Percentiles rank a stretch among this genome's conserved stretches.
These are phyloP conservation scores for Zygosaccharomyces sapae DNA, from an alignment of 1,139 yeast species.

Conservation along the genomic window DNA sequence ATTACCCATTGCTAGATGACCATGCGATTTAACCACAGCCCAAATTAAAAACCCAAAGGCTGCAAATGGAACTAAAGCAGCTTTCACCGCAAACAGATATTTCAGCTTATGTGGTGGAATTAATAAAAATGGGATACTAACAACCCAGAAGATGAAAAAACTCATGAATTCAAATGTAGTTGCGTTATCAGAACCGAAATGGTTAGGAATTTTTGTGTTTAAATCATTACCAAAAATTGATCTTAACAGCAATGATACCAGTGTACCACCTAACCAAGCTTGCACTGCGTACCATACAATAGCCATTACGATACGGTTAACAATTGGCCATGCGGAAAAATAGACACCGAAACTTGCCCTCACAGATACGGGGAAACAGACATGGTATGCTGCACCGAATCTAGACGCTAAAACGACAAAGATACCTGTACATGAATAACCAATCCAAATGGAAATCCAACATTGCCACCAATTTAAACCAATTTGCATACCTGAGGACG, in stretches of 20 bases:
- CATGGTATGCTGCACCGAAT: conserved; percentile 68
- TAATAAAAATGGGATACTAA: conserved; percentile 72
- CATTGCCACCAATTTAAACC: conserved; percentile 88
- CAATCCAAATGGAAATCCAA: conserved; percentile 81
- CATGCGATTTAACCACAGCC: conserved; percentile 57
- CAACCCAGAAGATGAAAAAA: conserved; percentile 78
- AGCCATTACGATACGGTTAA: conserved; percentile 79
- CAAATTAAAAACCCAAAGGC: conserved; percentile 76
- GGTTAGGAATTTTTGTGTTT: conserved; percentile 46
- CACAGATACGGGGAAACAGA: conserved; percentile 72
- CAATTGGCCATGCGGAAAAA: conserved; percentile 76
- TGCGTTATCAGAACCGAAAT: conserved; percentile 49
- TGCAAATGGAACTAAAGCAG: conserved; percentile 71
- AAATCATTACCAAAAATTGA: conserved; percentile 64
- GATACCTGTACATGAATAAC: conserved; percentile 56
- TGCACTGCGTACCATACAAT: conserved; percentile 85
- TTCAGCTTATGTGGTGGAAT: conserved; percentile 78
- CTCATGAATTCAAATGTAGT: conserved; percentile 67
- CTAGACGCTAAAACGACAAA: conserved; percentile 64
- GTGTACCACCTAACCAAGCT: conserved; percentile 76
- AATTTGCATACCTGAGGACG: conserved; percentile 69
- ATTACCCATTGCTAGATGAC: conserved; percentile 31
- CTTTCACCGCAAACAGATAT: conserved; percentile 76
- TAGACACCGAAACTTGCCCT: conserved; percentile 73
- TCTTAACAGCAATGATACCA: conserved; percentile 66